A percentile compares a stretch with the other conserved stretches of the same genome.
Conservation (phyloP, 352 stramenopile genomes). For the Globisporangium cederbergense region DNA sequence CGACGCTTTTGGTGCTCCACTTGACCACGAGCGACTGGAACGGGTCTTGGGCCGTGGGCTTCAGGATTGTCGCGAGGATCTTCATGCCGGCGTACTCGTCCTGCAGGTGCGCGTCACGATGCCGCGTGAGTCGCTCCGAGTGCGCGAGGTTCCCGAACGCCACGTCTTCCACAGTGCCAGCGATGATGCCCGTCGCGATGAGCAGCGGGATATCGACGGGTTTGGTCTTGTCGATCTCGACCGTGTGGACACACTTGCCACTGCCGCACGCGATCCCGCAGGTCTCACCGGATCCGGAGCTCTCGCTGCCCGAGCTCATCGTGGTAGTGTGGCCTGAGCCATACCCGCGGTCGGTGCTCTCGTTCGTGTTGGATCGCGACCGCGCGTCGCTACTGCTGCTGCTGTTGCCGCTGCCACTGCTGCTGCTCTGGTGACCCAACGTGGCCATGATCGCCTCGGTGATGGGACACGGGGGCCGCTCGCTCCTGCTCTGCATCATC, state of each 20-base stretch:
- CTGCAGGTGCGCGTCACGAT: slow-evolving; percentile 43
- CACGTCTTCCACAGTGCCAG: slow-evolving; percentile 49
- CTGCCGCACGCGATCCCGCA: background rate
- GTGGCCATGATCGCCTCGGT: too few species aligned
- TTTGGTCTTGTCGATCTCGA: slow-evolving; percentile 3
- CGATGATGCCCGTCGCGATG: slow-evolving; percentile 34
- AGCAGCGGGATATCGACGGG: slow-evolving; percentile 26
- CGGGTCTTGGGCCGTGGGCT: slow-evolving; percentile 29
- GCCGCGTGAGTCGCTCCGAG: slow-evolving; percentile 38
- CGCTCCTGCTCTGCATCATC: too few species aligned
- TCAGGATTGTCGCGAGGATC: slow-evolving; percentile 24
- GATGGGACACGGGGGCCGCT: too few species aligned
- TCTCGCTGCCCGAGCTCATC: background rate
- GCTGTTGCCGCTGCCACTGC: background rate
- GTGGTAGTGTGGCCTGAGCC: background rate
- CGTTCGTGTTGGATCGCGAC: background rate
- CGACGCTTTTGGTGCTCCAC: slow-evolving; percentile 26
- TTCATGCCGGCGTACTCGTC: slow-evolving; percentile 35
- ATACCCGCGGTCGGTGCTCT: background rate
- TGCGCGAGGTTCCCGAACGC: slow-evolving; percentile 44
- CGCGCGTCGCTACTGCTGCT: background rate
- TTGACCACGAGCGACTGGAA: slow-evolving; percentile 44
- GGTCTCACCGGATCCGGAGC: background rate
- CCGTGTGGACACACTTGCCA: background rate
- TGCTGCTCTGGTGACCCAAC: too few species aligned